These are phyloP conservation scores for Rubroboletus satanas DNA, from an alignment of 768 basidiomycete genomes.

Conservation along the genomic window DNA sequence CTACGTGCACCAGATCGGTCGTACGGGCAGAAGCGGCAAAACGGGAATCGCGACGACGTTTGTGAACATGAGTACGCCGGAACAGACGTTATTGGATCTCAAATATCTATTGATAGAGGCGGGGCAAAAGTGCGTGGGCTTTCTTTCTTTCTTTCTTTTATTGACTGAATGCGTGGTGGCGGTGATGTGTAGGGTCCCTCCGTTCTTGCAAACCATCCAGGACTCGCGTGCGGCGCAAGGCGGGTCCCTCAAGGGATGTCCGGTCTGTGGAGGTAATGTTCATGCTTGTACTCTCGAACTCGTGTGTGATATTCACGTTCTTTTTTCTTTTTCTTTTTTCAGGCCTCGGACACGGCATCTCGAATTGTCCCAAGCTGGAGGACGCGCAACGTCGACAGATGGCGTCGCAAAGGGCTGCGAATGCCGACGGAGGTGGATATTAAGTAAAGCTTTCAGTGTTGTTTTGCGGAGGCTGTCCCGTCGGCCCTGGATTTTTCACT, in stretches of 20 bases:
- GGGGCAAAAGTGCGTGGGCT: slow-evolving; percentile 82
- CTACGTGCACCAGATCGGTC: slow-evolving; percentile 98
- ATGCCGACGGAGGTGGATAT: slow-evolving; percentile 54
- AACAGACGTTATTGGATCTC: slow-evolving; percentile 93
- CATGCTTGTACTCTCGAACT: background rate
- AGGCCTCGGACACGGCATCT: slow-evolving; percentile 92
- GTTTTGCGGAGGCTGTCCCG: background rate
- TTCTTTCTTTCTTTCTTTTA: background rate
- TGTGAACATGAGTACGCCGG: slow-evolving; percentile 95
- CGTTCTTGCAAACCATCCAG: slow-evolving; percentile 85
- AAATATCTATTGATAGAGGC: slow-evolving; percentile 97
- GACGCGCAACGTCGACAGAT: slow-evolving; percentile 88
- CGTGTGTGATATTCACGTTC: background rate
- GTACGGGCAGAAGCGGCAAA: slow-evolving; percentile 95
- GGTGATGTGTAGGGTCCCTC: slow-evolving; percentile 66
- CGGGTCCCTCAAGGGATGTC: slow-evolving; percentile 79
- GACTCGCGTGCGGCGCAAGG: slow-evolving; percentile 84
- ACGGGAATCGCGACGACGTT: slow-evolving; percentile 99
- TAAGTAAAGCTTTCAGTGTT: background rate
- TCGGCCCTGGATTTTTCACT: background rate
- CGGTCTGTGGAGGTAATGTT: slow-evolving; percentile 84
- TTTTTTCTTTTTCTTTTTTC: background rate
- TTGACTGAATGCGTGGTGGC: background rate
- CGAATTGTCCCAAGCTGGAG: slow-evolving; percentile 95
- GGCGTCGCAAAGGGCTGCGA: slow-evolving; percentile 74